Evolutionary conservation across 805 yeast genomes (phyloP).

Genomic region (Millerozyma acaciae): DNA sequence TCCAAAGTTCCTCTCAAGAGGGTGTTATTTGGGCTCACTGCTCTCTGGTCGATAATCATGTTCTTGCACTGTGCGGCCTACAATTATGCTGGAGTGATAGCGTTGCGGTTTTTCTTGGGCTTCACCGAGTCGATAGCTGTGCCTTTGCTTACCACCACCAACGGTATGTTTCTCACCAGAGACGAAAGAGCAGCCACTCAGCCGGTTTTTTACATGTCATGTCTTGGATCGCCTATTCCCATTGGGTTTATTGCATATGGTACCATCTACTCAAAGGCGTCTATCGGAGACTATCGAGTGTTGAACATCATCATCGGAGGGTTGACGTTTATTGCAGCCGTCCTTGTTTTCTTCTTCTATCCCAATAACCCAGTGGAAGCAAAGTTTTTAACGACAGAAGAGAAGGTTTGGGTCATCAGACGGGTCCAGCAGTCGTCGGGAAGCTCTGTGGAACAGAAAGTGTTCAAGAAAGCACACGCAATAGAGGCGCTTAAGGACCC

Average conservation of each 20-base stretch:
- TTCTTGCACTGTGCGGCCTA: constrained; percentile 45
- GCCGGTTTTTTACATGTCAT: constrained; percentile 50
- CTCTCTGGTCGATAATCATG: constrained; percentile 44
- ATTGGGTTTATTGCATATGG: constrained; percentile 48
- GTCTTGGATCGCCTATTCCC: constrained; percentile 50
- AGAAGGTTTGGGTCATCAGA: constrained; percentile 48
- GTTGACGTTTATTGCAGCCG: constrained; percentile 34
- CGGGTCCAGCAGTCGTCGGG: constrained; percentile 30
- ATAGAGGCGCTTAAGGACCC: constrained; percentile 48
- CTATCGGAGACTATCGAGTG: constrained; percentile 46
- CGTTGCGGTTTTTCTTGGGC: constrained; percentile 49
- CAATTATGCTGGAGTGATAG: constrained; percentile 44
- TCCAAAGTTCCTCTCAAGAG: constrained; percentile 43
- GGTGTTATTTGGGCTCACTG: constrained; percentile 32
- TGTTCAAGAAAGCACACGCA: constrained; percentile 46
- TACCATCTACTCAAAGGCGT: constrained; percentile 19
- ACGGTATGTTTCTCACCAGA: constrained; percentile 48
- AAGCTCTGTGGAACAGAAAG: constrained; percentile 36
- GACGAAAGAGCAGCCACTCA: constrained; percentile 46
- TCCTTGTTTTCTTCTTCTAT: constrained; percentile 30
- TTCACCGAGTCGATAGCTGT: constrained; percentile 25
- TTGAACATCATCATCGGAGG: constrained; percentile 57
- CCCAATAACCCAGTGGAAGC: constrained; percentile 58
- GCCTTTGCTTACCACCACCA: constrained; percentile 40
- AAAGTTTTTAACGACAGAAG: constrained; percentile 43